Evolutionary conservation across 257 asterid genomes (phyloP).

Genomic region (Mitragyna speciosa): DNA sequence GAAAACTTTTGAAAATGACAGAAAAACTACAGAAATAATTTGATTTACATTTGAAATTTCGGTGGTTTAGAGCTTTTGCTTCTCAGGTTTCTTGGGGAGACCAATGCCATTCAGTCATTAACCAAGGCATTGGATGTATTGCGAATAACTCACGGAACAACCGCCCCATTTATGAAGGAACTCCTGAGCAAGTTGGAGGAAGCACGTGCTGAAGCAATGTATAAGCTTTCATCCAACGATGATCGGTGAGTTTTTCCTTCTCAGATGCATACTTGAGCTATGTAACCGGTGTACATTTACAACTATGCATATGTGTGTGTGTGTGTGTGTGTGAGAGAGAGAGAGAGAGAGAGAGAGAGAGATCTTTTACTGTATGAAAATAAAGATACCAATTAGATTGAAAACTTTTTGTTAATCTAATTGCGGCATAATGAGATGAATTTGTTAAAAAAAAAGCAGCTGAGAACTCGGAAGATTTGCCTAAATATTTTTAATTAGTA

Average conservation of each 20-base stretch:
- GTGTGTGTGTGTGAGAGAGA: too few relatives aligned
- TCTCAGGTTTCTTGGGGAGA: conserved; percentile 71
- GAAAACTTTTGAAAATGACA: not conserved
- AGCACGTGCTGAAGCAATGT: conserved; percentile 77
- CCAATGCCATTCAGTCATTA: conserved; percentile 65
- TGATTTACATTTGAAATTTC: not conserved
- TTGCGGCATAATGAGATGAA: not conserved
- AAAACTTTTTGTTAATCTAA: not conserved
- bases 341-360: too few relatives aligned
- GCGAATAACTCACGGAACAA: conserved; percentile 71
- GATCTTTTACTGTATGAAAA: not conserved
- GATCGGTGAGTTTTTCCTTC: not conserved
- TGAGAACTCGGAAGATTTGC: not conserved
- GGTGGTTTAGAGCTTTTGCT: not conserved
- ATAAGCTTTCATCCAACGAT: conserved; percentile 34
- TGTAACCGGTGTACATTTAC: not conserved
- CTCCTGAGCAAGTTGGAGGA: conserved; percentile 73
- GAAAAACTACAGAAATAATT: not conserved
- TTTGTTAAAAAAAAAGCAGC: not conserved
- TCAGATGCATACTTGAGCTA: not conserved
- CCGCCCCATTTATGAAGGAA: conserved; percentile 55
- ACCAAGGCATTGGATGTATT: conserved; percentile 63
- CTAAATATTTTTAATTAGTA: too few relatives aligned
- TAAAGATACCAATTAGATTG: not conserved
- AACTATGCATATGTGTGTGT: too few relatives aligned